Evolutionary conservation across 495 filamentous ascomycete species (phyloP).

Genomic region (Thermochaetoides thermophila): DNA sequence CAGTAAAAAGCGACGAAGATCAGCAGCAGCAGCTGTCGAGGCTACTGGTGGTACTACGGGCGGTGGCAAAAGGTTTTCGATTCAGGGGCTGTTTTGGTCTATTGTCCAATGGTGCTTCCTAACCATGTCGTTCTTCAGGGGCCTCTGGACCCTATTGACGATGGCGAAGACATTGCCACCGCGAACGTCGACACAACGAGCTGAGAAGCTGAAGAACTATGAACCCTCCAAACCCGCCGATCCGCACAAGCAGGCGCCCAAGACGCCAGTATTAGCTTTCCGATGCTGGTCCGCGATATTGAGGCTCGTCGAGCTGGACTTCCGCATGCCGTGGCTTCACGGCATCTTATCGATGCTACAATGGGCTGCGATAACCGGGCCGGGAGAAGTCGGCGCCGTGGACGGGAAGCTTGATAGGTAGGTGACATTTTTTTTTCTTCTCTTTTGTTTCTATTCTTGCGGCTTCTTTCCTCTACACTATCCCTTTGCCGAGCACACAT

Average conservation of each 20-base stretch:
- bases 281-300: conserved; percentile 54
- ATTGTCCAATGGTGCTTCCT: conserved; percentile 55
- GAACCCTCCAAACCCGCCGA: conserved; percentile 4
- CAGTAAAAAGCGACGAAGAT: conserved; percentile 2
- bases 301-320: conserved; percentile 51
- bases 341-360: conserved; percentile 58
- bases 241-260: conserved; percentile 21
- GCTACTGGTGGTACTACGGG: no score
- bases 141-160: conserved; percentile 35
- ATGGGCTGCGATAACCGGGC: conserved; percentile 52
- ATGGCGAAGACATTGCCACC: conserved; percentile 38
- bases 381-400: conserved; percentile 56
- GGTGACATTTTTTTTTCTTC: conserved; percentile 28
- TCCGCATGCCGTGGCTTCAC: conserved; percentile 75
- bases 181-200: conserved; percentile 17
- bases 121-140: conserved; percentile 46
- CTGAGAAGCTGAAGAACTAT: background rate
- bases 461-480: background rate
- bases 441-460: background rate
- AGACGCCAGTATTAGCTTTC: conserved; percentile 61
- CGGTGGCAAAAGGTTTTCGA: conserved; percentile 13
- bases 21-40: background rate
- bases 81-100: conserved; percentile 46
- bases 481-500: background rate
- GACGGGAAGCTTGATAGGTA: conserved; percentile 81